Evolutionary conservation across 2,329 filamentous ascomycete genomes (phyloP), one percentile per base, ranked within the genome.

Genomic region (Fragosphaeria purpurea): DNA sequence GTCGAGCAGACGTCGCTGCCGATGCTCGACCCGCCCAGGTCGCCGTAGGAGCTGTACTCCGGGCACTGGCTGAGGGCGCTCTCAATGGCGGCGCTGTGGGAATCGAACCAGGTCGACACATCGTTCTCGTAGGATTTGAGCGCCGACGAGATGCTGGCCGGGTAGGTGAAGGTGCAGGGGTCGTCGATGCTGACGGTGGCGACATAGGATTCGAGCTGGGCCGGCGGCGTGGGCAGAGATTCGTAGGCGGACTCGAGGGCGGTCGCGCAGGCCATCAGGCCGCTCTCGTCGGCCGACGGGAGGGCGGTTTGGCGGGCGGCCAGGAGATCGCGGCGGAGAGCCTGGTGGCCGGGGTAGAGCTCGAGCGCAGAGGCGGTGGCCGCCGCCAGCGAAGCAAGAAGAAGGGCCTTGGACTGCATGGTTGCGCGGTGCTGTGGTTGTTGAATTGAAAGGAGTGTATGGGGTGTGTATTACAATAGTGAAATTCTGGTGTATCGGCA

Each of bases 1-100:
- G 44, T 46, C 13, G 42, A 10, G 42, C 37, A 34, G n/a, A 7
- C 12, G 37, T 46, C 47, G 41, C 13, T 34, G 7, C n/a, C 12
- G 7, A 37, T 37, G 5, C 37, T 41, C 13, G 12, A 41, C 46
- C 7, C 55, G 35, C 5, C 37, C 22, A 9, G 10, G 40, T 43
- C 46, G 13, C 41, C 42, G 44, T 45, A 55, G 48, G 41, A 47
- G 44, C 50, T 50, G 50, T 56, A 53, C 10, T 56, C 39, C 30
- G 61, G 58, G 57, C 64, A 66, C 47, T 56, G 7, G 37, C 53
- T 55, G 7, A 64, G 34, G 10, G 58, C 59, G 35, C 54, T 57
- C 41, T 12, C 11, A 22, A 61, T 50, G 13, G 52, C 56, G 47
- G 41, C 54, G 50, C 54, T 56, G 57, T 61, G 45, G 44, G 43